Conservation (phyloP, 83 land plant species). For the Diphasiastrum complanatum region DNA sequence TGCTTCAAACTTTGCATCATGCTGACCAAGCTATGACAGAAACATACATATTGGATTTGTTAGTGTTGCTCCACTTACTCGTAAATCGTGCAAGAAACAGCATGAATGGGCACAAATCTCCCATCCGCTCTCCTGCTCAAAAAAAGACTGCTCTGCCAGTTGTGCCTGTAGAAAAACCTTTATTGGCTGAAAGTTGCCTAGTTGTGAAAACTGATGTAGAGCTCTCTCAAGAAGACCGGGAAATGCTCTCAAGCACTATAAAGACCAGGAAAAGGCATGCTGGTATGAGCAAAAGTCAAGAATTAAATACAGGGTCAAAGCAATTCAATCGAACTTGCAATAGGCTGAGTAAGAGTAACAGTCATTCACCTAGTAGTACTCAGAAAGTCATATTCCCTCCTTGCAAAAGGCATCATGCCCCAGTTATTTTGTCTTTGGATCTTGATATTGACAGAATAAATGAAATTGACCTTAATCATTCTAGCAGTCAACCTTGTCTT, state of each 20-base stretch:
- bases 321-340: constrained; percentile 13
- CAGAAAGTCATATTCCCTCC: constrained; percentile 26
- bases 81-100: constrained; percentile 42
- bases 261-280: constrained; percentile 23
- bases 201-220: constrained; percentile 3
- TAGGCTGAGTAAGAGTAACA: constrained; percentile 48
- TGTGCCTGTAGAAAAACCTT: constrained; percentile 4
- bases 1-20: constrained; percentile 77
- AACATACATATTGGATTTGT: constrained; percentile 55
- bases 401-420: constrained; percentile 27
- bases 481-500: too few relatives aligned
- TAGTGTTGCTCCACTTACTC: constrained; percentile 71
- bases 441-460: constrained; percentile 62
- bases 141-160: not conserved
- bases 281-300: constrained; percentile 66
- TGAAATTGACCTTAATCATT: too few relatives aligned
- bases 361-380: constrained; percentile 51
- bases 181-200: constrained; percentile 12
- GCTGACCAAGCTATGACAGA: constrained; percentile 74
- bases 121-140: constrained; percentile 37
- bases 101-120: constrained; percentile 42
- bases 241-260: constrained; percentile 33
- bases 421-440: constrained; percentile 25
- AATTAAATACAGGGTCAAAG: constrained; percentile 34
- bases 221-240: constrained; percentile 57